Conservation (phyloP, 768 basidiomycete species). For the Lanmaoa pseudosensibilis region DNA sequence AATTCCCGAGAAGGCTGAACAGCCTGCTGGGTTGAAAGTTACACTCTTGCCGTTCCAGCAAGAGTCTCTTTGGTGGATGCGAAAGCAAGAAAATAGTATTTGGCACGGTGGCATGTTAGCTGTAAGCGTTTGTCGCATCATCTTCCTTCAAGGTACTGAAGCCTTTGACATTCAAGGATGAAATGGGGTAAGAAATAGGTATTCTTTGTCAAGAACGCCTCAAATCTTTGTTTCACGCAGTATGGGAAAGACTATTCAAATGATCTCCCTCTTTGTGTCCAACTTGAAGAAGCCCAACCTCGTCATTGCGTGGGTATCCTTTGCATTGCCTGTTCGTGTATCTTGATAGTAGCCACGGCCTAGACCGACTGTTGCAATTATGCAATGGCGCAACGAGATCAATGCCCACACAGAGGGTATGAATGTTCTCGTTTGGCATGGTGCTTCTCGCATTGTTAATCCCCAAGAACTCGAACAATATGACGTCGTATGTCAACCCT, state of each 20-base stretch:
- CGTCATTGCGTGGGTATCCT: conserved; percentile 77
- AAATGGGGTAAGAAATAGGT: conserved; percentile 72
- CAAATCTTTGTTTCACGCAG: conserved; percentile 37
- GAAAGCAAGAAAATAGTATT: conserved; percentile 80
- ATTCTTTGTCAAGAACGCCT: not conserved
- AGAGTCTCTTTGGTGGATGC: conserved; percentile 96
- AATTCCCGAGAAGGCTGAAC: conserved; percentile 67
- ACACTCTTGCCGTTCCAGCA: conserved; percentile 91
- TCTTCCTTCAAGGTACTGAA: conserved; percentile 7
- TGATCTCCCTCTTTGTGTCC: conserved; percentile 84
- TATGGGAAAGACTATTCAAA: conserved; percentile 97
- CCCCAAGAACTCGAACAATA: conserved; percentile 71
- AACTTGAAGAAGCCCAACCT: conserved; percentile 81
- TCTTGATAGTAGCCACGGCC: not conserved
- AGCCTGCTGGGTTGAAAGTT: conserved; percentile 82
- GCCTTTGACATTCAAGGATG: conserved; percentile 51
- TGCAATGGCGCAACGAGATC: conserved; percentile 95
- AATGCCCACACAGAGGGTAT: conserved; percentile 79
- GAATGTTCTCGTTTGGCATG: conserved; percentile 93
- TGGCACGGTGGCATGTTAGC: conserved; percentile 95
- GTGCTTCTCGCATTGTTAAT: conserved; percentile 67
- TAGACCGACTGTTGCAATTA: conserved; percentile 54
- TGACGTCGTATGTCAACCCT: conserved; percentile 66
- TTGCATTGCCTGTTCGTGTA: not conserved
- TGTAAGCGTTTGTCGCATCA: conserved; percentile 42